phyloP scores from a whole-genome alignment of 2,329 filamentous ascomycete species.

The Zalaria sp. region DNA sequence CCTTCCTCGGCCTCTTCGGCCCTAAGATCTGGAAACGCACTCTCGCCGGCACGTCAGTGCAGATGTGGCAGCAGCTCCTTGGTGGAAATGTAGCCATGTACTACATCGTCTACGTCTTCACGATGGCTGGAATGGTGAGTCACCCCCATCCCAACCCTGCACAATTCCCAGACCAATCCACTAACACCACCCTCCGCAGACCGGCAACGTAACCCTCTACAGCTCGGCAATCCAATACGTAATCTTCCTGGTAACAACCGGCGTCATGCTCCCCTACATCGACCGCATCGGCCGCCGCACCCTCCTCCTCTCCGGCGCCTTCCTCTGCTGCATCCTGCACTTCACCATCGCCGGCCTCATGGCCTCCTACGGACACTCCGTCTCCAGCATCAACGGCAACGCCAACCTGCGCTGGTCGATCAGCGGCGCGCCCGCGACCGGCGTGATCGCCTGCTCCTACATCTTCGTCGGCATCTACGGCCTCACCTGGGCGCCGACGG shows the following conservation, averaged over 20 bases:
- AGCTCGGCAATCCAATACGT: slow-evolving; percentile 26
- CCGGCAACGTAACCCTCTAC: slow-evolving; percentile 32
- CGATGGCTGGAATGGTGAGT: slow-evolving; percentile 44
- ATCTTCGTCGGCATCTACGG: slow-evolving; percentile 50
- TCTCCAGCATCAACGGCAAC: slow-evolving; percentile 29
- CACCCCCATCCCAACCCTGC: slow-evolving; percentile 33
- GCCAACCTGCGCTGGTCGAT: slow-evolving; percentile 39
- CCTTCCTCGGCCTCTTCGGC: slow-evolving; percentile 29
- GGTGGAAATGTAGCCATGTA: slow-evolving; percentile 20
- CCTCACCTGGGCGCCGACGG: slow-evolving; percentile 45
- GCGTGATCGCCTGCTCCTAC: slow-evolving; percentile 50
- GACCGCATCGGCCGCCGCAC: slow-evolving; percentile 23
- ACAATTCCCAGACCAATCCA: slow-evolving; percentile 4
- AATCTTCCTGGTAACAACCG: slow-evolving; percentile 26
- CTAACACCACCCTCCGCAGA: slow-evolving; percentile 4
- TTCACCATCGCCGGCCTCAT: slow-evolving; percentile 34
- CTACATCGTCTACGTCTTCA: slow-evolving; percentile 46
- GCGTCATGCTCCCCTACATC: slow-evolving; percentile 23
- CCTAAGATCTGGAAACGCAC: slow-evolving; percentile 44
- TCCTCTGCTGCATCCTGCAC: slow-evolving; percentile 29
- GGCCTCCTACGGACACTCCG: slow-evolving; percentile 25
- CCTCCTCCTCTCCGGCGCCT: slow-evolving; percentile 26
- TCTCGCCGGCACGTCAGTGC: slow-evolving; percentile 39
- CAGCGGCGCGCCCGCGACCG: slow-evolving; percentile 31
- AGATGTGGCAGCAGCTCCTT: slow-evolving; percentile 40